Evolutionary conservation across 1,284 basidiomycete genomes (phyloP), one percentile per base, ranked within the genome.

Genomic region (Vanrija humicola): DNA sequence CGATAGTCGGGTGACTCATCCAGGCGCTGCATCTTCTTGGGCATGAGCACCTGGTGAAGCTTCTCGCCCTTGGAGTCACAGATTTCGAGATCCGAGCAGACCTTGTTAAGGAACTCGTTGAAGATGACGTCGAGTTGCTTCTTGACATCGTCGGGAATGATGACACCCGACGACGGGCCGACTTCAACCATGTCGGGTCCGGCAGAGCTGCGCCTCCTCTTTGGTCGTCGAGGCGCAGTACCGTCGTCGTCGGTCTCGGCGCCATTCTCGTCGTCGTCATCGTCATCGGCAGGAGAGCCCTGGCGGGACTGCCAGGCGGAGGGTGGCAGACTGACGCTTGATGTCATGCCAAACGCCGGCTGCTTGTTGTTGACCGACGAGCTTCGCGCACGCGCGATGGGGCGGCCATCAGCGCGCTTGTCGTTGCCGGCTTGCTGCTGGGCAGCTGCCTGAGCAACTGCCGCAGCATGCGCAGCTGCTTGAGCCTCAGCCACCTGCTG

Each of bases 41-140:
- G 89, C 96, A 98, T 98, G 64, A 98, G 82, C 42, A 93, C 93
- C 78, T 99, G 96, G 75, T 99, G 96, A 54, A 99, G 91, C 46
- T 89, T 86, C 74, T 99, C 95, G 55, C 96, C 96, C 74, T 97
- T 96, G 48, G 84, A 82, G 73, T 98, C 96, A 46, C 85, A 88
- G 16, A 89, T 87, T 56, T 97, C 92, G 75, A 98, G 75, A 75
- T 98, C 90, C 18, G 91, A 96, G 78, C 95, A 98, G 51, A 91
- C 83, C 52, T 81, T 83, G 68, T 88, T 93, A 62, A 98, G 78
- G 73, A 90, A 98, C 64, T 89, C 85, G 69, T 91, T 86, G 78
- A 98, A 97, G 69, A 97, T 86, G 54, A 86, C 83, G 74, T 98
- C 94, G 49, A 98, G 86, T 66, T 89, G 86, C 38, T 77, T 75